Evolutionary conservation across 169 alveolate species (phyloP).

Genomic region (Cryptosporidium muris): DNA sequence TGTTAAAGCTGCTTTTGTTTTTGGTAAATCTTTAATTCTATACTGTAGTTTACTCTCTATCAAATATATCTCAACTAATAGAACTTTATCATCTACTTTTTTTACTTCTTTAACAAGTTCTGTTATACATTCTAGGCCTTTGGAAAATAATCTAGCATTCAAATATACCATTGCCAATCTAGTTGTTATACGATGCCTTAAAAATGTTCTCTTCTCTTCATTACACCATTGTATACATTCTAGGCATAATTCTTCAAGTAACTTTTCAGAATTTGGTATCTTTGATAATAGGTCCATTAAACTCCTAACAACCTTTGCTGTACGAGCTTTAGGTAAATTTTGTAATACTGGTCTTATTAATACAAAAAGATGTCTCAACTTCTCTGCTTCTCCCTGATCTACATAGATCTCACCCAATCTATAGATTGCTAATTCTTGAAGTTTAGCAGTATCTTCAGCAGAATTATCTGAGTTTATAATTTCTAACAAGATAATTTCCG

Average conservation of each 20-base stretch:
- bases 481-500: slow-evolving; percentile 18
- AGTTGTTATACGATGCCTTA: slow-evolving; percentile 90
- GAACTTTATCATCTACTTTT: slow-evolving; percentile 92
- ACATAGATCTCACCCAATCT: slow-evolving; percentile 54
- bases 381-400: slow-evolving; percentile 43
- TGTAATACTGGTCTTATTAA: slow-evolving; percentile 74
- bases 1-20: slow-evolving; percentile 93
- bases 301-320: slow-evolving; percentile 78
- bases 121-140: slow-evolving; percentile 87
- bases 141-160: slow-evolving; percentile 81
- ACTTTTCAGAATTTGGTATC: slow-evolving; percentile 76
- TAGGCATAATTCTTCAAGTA: slow-evolving; percentile 86
- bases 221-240: slow-evolving; percentile 92
- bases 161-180: slow-evolving; percentile 88
- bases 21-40: slow-evolving; percentile 89
- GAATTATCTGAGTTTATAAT: slow-evolving; percentile 8
- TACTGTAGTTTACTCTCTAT: slow-evolving; percentile 90
- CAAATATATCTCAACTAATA: slow-evolving; percentile 89
- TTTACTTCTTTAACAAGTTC: slow-evolving; percentile 88
- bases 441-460: slow-evolving; percentile 60
- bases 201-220: slow-evolving; percentile 90
- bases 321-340: slow-evolving; percentile 80
- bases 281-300: slow-evolving; percentile 77
- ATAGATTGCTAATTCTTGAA: slow-evolving; percentile 69
- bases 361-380: slow-evolving; percentile 52